Percentiles rank a stretch among this genome's conserved stretches.
Conservation (phyloP, 768 basidiomycete genomes). For the Myochromella boudieri region DNA sequence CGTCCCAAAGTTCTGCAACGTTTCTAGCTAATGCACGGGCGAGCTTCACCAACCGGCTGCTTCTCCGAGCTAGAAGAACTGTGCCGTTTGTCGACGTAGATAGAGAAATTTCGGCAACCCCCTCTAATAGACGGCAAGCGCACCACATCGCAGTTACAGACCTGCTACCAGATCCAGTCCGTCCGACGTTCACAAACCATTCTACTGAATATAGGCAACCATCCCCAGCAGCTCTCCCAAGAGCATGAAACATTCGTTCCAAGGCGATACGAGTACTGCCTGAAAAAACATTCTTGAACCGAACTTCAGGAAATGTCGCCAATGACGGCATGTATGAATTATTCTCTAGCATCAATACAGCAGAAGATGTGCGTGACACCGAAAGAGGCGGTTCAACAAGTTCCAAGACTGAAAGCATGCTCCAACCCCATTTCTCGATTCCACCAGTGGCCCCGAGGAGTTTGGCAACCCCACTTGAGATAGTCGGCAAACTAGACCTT, state of each 20-base stretch:
- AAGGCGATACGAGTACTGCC: conserved; percentile 53
- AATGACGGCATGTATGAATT: conserved; percentile 33
- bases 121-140: conserved; percentile 73
- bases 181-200: conserved; percentile 69
- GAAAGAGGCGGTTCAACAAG: conserved; percentile 56
- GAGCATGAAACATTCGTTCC: conserved; percentile 67
- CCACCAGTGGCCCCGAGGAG: conserved; percentile 81
- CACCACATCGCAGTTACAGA: conserved; percentile 84
- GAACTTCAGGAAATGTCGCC: conserved; percentile 57
- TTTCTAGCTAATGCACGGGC: conserved; percentile 60
- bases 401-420: conserved; percentile 77
- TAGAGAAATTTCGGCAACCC: conserved; percentile 53
- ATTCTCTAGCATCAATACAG: conserved; percentile 60
- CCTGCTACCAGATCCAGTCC: conserved; percentile 38
- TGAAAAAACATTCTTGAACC: conserved; percentile 55
- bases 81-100: conserved; percentile 26
- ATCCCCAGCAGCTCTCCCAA: conserved; percentile 72
- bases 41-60: conserved; percentile 62
- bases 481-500: conserved; percentile 32
- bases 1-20: conserved; percentile 74
- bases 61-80: conserved; percentile 28
- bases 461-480: conserved; percentile 54
- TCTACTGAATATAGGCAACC: conserved; percentile 75
- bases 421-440: conserved; percentile 92
- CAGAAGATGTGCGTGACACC: conserved; percentile 45